Evolutionary conservation across 129 eudicot species (phyloP).

Genomic region (Flaveria linearis): DNA sequence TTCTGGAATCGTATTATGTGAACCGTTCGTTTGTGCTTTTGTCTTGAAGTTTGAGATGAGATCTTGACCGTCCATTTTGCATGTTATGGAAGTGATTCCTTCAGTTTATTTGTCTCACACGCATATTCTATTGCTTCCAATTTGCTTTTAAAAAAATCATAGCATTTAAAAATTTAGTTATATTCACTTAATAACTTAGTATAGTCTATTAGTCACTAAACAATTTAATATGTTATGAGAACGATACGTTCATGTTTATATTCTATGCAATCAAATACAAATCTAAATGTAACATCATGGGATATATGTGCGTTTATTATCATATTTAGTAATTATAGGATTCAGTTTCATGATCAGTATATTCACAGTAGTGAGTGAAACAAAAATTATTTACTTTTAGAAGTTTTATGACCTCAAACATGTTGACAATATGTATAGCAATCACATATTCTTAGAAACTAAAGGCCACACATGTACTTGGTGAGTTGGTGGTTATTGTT

Average conservation of each 20-base stretch:
- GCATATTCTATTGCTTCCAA: neutral
- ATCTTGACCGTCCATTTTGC: constrained; percentile 32
- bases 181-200: neutral
- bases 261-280: neutral
- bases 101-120: neutral
- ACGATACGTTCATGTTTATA: neutral
- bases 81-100: constrained; percentile 33
- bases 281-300: neutral
- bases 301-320: neutral
- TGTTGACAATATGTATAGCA: no score
- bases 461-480: no score
- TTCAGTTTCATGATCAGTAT: no score
- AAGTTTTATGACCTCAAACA: no score
- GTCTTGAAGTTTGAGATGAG: constrained; percentile 24
- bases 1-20: constrained; percentile 19
- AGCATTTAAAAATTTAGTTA: neutral
- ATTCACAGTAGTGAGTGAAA: no score
- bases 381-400: no score
- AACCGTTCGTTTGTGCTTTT: constrained; percentile 26
- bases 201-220: neutral
- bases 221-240: neutral
- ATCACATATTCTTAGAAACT: no score
- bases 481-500: no score
- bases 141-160: constrained; percentile 2
- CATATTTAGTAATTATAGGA: no score